phyloP scores from a whole-genome alignment of 225 moss, liverwort and hornwort genomes.

The Straminergon stramineum region DNA sequence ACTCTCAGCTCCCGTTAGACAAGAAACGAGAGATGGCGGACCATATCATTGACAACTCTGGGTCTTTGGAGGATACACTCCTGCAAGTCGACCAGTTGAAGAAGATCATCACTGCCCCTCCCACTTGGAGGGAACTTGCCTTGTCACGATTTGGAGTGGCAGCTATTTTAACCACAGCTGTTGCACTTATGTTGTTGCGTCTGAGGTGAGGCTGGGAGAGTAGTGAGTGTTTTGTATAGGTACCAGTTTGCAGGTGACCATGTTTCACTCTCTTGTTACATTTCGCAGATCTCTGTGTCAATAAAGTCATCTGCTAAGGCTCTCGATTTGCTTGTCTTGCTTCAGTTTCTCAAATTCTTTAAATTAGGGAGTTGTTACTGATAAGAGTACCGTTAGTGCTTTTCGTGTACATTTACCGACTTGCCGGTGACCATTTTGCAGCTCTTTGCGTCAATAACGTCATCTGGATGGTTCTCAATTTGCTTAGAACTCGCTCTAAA shows the following conservation, averaged over 20 bases:
- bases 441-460: background rate
- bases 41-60: conserved; percentile 73
- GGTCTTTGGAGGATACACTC: conserved; percentile 38
- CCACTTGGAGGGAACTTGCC: conserved; percentile 42
- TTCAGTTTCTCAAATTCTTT: background rate
- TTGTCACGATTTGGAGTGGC: conserved; percentile 54
- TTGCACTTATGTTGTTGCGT: background rate
- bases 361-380: background rate
- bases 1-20: conserved; percentile 60
- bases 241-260: background rate
- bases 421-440: background rate
- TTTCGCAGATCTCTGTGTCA: background rate
- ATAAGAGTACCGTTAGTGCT: background rate
- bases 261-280: background rate
- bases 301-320: background rate
- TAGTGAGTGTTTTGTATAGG: background rate
- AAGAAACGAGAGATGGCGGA: conserved; percentile 53
- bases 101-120: conserved; percentile 28
- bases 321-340: background rate
- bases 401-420: background rate
- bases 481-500: background rate
- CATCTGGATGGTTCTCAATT: background rate
- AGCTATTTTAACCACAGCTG: conserved; percentile 17
- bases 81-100: conserved; percentile 44
- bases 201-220: background rate